Evolutionary conservation across 78 protist species (phyloP), one percentile per base, ranked within the genome.

Genomic region (Tieghemostelium lacteum): DNA sequence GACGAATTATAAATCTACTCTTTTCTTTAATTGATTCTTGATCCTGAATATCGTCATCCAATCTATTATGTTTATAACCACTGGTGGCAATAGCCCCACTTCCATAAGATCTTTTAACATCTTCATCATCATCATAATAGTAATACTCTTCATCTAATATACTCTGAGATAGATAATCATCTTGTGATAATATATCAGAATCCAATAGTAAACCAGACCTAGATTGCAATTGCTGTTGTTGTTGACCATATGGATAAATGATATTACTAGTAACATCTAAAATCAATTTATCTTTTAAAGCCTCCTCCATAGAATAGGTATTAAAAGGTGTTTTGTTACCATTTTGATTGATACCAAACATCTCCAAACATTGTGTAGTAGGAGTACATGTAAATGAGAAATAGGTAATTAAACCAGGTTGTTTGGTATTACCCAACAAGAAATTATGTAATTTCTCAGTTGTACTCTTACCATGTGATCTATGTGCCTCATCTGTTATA

Each of bases 371-470:
- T 58, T 86, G 85, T 14, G 63, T 39, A 2, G 87, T 86, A 19
- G 93, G 93, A 28, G 93, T 86, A 67, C 87, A 86, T 3, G 93
- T 86, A 42, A 86, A 86, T 72, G 80, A 67, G 16, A 86, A 86
- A 61, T 86, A 86, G 16, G 93, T 86, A 6, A 86, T 86, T 58
- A 55, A 40, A 72, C 49, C 45, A 34, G 63, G 37, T 45, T 72
- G 80, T 60, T 52, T 66, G 10, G 75, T 36, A 19, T 83, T 60
- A 8, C 91, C 91, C 45, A 61, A 37, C 6, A 83, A 39, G 49
- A 74, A 72, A 19, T 86, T 67, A 63, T 86, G 93, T 31, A 86
- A 16, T 57, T 55, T 49, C 26, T 86, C 87, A 31, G 87, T 75
- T 5, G 93, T 75, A 1, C 39, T 17, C 31, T 74, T 75, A n/a